These are phyloP conservation scores for Mortierella sp. DNA, from an alignment of 371 early-diverging fungal genomes.

Conservation along the genomic window DNA sequence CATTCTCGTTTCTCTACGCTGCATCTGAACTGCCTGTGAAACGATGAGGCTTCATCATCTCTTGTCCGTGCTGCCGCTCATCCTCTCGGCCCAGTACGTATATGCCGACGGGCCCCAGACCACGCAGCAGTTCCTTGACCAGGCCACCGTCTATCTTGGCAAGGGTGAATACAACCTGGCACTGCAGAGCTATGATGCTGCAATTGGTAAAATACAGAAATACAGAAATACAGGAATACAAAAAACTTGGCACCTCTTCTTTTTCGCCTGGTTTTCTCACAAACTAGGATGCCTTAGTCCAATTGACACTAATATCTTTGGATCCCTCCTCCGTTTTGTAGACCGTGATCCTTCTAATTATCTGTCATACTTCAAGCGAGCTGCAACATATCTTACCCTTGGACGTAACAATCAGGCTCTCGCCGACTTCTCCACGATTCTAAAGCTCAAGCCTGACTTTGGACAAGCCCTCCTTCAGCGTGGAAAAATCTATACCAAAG, in stretches of 20 bases:
- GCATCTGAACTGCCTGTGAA: background rate
- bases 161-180: conserved; percentile 74
- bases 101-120: conserved; percentile 58
- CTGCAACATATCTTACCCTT: conserved; percentile 83
- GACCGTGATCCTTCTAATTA: conserved; percentile 84
- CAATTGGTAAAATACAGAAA: conserved; percentile 79
- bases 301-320: no score
- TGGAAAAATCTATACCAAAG: conserved; percentile 77
- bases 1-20: background rate
- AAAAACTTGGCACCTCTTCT: no score
- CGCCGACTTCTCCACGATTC: conserved; percentile 81
- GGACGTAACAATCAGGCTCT: conserved; percentile 79
- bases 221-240: no score
- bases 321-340: conserved; percentile 18
- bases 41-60: conserved; percentile 45
- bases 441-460: conserved; percentile 85
- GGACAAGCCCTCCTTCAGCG: conserved; percentile 85
- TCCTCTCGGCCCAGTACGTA: conserved; percentile 36
- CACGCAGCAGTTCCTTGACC: conserved; percentile 67
- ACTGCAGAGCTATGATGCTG: conserved; percentile 74
- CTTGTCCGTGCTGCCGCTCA: conserved; percentile 34
- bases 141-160: conserved; percentile 70
- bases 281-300: no score
- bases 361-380: conserved; percentile 85
- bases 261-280: no score